Conservation (phyloP, 73 alveolate species). For the Tetrahymena malaccensis region DNA sequence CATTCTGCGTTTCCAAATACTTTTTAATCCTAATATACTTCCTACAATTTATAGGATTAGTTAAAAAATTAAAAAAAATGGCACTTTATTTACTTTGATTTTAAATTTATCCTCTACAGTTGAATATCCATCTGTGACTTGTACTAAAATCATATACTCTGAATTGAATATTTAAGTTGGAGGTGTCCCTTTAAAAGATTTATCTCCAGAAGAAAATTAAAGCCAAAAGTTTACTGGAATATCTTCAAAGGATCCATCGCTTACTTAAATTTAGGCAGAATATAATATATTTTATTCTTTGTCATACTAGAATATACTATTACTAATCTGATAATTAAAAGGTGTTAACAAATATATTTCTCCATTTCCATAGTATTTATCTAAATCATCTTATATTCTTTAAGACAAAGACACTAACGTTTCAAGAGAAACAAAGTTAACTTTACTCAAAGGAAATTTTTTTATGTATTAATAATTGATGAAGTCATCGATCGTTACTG, state of each 20-base stretch:
- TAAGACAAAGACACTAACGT: neutral
- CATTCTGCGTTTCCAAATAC: neutral
- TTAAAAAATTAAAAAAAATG: neutral
- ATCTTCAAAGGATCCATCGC: neutral
- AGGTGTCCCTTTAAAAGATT: neutral
- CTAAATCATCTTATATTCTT: neutral
- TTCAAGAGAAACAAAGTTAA: neutral
- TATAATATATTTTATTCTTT: too few relatives aligned
- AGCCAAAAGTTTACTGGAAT: neutral
- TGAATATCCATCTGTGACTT: neutral
- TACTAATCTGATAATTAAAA: too few relatives aligned
- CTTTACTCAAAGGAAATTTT: neutral
- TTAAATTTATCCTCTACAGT: neutral
- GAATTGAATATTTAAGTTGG: neutral
- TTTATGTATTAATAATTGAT: too few relatives aligned
- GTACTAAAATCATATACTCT: neutral
- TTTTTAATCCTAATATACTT: neutral
- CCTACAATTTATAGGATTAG: neutral
- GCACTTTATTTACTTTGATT: neutral
- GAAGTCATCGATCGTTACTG: neutral
- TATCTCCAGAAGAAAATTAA: neutral
- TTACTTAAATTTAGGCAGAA: neutral
- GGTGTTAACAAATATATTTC: neutral
- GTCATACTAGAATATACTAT: neutral
- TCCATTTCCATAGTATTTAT: neutral